Evolutionary conservation across 257 asterid genomes (phyloP).

Genomic region (Solanum appendiculatum): DNA sequence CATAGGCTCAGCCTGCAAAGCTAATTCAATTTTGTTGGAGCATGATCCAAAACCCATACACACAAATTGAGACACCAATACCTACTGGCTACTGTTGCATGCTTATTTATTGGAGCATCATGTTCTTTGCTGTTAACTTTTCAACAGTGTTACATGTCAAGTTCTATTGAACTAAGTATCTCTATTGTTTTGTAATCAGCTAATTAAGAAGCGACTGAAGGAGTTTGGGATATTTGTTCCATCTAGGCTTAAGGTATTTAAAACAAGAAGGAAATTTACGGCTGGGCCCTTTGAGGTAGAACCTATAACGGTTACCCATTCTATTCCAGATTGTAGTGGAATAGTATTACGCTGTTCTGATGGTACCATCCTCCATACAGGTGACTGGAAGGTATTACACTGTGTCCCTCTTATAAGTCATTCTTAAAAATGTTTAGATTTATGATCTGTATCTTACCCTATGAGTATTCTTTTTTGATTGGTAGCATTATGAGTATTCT

Average conservation of each 20-base stretch:
- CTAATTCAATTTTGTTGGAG: neutral
- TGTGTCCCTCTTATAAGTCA: neutral
- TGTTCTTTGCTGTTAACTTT: neutral
- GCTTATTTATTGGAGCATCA: neutral
- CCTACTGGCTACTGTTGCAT: neutral
- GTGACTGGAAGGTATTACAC: constrained; percentile 93
- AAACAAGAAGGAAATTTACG: constrained; percentile 60
- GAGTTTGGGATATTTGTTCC: constrained; percentile 94
- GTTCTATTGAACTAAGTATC: neutral
- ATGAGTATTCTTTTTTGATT: neutral
- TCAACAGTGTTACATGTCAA: neutral
- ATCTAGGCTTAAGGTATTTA: constrained; percentile 83
- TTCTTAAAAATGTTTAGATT: neutral
- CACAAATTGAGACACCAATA: neutral
- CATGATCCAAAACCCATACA: neutral
- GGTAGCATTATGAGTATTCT: constrained; percentile 2
- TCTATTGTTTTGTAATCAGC: constrained; percentile 40
- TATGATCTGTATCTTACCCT: neutral
- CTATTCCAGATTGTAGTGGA: constrained; percentile 98
- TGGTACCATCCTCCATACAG: constrained; percentile 98
- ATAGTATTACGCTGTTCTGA: constrained; percentile 94
- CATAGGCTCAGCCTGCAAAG: neutral
- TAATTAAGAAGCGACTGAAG: constrained; percentile 85
- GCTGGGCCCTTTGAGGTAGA: constrained; percentile 99
- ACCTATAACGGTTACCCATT: constrained; percentile 90